Percentiles rank a stretch among this genome's conserved stretches.
Evolutionary conservation across 1,284 basidiomycete species (phyloP).

Genomic region (Phaffia rhodozyma): DNA sequence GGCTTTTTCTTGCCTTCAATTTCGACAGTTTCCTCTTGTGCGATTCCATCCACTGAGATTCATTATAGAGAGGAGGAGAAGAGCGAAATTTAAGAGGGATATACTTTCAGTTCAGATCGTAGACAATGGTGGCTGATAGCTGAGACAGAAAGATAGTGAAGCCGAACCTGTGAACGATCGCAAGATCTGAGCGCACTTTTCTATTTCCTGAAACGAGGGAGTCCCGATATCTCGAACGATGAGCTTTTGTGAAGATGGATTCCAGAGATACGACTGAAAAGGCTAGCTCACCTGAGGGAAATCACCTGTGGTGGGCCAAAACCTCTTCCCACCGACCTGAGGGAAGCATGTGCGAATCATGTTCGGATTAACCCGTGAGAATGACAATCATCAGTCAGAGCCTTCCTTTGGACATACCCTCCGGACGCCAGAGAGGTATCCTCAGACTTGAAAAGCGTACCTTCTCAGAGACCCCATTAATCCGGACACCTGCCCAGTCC

Average conservation of each 20-base stretch:
- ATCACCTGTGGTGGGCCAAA: constrained; percentile 43
- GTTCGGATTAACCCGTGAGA: background rate
- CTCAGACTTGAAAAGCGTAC: constrained; percentile 10
- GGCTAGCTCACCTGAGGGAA: constrained; percentile 23
- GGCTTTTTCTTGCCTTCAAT: constrained; percentile 31
- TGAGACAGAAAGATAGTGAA: background rate
- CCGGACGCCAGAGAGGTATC: background rate
- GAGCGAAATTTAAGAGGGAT: constrained; percentile 22
- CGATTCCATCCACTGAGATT: constrained; percentile 28
- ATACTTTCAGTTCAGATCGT: background rate
- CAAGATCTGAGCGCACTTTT: constrained; percentile 42
- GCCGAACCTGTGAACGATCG: constrained; percentile 32
- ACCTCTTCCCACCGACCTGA: constrained; percentile 38
- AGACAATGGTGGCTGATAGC: background rate
- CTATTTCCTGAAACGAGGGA: constrained; percentile 34
- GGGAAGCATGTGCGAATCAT: background rate
- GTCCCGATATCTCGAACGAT: too few species aligned
- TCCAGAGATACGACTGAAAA: background rate
- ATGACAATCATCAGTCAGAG: background rate
- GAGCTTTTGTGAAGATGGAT: too few species aligned
- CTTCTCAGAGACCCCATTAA: constrained; percentile 32
- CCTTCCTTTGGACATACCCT: background rate
- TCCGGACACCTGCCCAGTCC: constrained; percentile 31
- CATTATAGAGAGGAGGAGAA: constrained; percentile 4
- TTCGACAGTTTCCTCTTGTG: constrained; percentile 23